Evolutionary conservation across 805 yeast species (phyloP).

Genomic region (Nakazawaea anatomiae): DNA sequence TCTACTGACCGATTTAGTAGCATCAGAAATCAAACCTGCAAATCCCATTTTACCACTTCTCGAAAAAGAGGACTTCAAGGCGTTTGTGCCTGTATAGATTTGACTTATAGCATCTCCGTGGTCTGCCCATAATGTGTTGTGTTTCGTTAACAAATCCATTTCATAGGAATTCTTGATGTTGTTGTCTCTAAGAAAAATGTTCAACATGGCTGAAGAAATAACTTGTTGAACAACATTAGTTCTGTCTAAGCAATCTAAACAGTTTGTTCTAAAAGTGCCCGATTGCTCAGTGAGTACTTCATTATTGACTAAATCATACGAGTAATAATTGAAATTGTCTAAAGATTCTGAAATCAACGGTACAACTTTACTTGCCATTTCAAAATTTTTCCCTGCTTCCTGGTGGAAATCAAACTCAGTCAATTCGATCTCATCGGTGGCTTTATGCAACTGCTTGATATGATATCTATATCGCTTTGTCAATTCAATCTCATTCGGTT

Average conservation of each 20-base stretch:
- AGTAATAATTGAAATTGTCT: slow-evolving; percentile 76
- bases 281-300: slow-evolving; percentile 68
- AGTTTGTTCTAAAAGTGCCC: slow-evolving; percentile 90
- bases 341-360: slow-evolving; percentile 61
- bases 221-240: slow-evolving; percentile 88
- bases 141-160: slow-evolving; percentile 61
- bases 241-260: slow-evolving; percentile 91
- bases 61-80: slow-evolving; percentile 89
- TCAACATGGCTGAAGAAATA: slow-evolving; percentile 66
- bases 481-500: slow-evolving; percentile 70
- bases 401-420: slow-evolving; percentile 93
- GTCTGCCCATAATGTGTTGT: slow-evolving; percentile 93
- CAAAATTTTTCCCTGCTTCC: slow-evolving; percentile 86
- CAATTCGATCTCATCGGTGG: slow-evolving; percentile 39
- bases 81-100: slow-evolving; percentile 97
- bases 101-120: slow-evolving; percentile 96
- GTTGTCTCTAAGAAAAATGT: slow-evolving; percentile 41
- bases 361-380: slow-evolving; percentile 68
- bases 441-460: slow-evolving; percentile 34
- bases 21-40: slow-evolving; percentile 97
- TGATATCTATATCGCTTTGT: slow-evolving; percentile 62
- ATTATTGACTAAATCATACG: slow-evolving; percentile 52
- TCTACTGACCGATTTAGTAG: slow-evolving; percentile 90
- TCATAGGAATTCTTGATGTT: slow-evolving; percentile 27
- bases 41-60: slow-evolving; percentile 94